Evolutionary conservation across 176 grass and related monocot species (phyloP).

Genomic region (Urochloa ruziziensis): DNA sequence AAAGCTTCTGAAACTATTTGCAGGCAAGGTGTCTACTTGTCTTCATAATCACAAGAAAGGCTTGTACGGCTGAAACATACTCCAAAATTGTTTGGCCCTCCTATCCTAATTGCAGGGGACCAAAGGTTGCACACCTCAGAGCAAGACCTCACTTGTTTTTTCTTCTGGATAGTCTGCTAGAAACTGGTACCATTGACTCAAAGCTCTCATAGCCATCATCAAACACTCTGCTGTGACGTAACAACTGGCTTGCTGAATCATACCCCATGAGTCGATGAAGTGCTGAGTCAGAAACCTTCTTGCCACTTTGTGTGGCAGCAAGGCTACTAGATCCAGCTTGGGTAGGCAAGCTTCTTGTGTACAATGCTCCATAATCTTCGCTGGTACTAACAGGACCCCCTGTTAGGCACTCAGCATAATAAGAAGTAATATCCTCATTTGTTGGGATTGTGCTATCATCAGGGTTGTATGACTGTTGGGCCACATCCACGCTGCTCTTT

Average conservation of each 20-base stretch:
- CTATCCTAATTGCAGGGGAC: neutral
- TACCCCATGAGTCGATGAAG: constrained; percentile 97
- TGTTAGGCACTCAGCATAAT: constrained; percentile 13
- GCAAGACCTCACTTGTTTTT: constrained; percentile 39
- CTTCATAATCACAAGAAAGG: constrained; percentile 15
- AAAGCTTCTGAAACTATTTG: constrained; percentile 28
- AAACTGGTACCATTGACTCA: constrained; percentile 57
- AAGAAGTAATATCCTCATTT: constrained; percentile 25
- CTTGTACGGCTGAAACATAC: neutral
- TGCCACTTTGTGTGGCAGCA: constrained; percentile 29
- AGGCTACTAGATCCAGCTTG: constrained; percentile 20
- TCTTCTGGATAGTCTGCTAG: constrained; percentile 49
- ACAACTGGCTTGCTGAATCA: constrained; percentile 81
- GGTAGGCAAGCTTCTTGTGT: constrained; percentile 51
- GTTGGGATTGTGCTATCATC: neutral
- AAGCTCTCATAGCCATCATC: constrained; percentile 64
- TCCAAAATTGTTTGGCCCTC: constrained; percentile 14
- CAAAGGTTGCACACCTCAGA: neutral
- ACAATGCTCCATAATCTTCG: constrained; percentile 46
- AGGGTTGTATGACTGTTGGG: neutral
- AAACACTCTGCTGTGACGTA: constrained; percentile 42
- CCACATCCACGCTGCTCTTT: constrained; percentile 17
- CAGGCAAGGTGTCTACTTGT: neutral
- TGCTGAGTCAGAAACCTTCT: constrained; percentile 38
- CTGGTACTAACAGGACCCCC: constrained; percentile 32